Evolutionary conservation across 345 rosid species (phyloP).

Genomic region (Hirschfeldia incana): DNA sequence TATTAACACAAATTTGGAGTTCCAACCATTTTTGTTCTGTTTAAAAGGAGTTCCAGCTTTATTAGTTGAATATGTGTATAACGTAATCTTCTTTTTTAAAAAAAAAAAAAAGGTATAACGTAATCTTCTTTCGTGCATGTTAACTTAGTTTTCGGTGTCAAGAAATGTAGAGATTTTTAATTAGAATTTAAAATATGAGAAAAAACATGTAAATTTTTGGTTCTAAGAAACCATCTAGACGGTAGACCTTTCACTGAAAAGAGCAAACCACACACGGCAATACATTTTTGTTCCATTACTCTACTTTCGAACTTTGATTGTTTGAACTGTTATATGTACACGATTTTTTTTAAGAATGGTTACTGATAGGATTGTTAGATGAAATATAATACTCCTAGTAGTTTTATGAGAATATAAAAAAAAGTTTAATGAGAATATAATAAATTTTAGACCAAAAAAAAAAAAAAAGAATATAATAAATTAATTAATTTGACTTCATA

Average conservation of each 20-base stretch:
- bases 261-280: not conserved
- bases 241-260: not conserved
- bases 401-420: not conserved
- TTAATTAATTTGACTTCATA: not conserved
- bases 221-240: too few relatives aligned
- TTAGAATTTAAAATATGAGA: not conserved
- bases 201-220: not conserved
- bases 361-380: conserved; percentile 4
- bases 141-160: conserved; percentile 4
- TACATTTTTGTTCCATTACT: not conserved
- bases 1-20: conserved; percentile 20
- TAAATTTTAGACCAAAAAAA: too few relatives aligned
- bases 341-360: not conserved
- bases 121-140: too few relatives aligned
- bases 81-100: conserved; percentile 31
- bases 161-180: not conserved
- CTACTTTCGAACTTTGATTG: not conserved
- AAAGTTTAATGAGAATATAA: not conserved
- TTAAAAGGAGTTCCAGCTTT: not conserved
- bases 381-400: not conserved
- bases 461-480: not conserved
- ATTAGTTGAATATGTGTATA: conserved; percentile 16
- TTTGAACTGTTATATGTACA: not conserved
- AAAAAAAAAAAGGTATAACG: too few relatives aligned
- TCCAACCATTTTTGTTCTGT: conserved; percentile 24